These are phyloP conservation scores for Hypoxylon cercidicola DNA, from an alignment of 495 filamentous ascomycete genomes.

Conservation along the genomic window DNA sequence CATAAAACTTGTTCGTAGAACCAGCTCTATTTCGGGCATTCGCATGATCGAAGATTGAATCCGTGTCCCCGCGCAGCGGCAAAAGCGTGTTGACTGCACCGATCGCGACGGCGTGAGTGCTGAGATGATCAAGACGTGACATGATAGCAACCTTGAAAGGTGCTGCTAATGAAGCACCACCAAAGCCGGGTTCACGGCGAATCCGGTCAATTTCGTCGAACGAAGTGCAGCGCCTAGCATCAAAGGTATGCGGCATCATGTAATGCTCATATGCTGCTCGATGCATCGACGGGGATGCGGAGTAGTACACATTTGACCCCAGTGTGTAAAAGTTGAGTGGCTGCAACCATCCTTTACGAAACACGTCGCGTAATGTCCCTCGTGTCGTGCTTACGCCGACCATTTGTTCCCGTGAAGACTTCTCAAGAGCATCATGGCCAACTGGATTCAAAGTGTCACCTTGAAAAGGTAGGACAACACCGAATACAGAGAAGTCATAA, in stretches of 20 bases:
- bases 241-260: slow-evolving; percentile 78
- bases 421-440: slow-evolving; percentile 71
- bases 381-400: slow-evolving; percentile 54
- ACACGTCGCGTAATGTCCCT: slow-evolving; percentile 65
- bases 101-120: slow-evolving; percentile 80
- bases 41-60: slow-evolving; percentile 70
- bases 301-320: slow-evolving; percentile 78
- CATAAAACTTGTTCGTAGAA: slow-evolving; percentile 73
- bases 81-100: slow-evolving; percentile 86
- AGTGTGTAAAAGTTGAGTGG: slow-evolving; percentile 80
- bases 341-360: slow-evolving; percentile 66
- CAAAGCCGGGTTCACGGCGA: slow-evolving; percentile 72
- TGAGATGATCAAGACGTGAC: slow-evolving; percentile 72
- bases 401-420: slow-evolving; percentile 54
- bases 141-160: slow-evolving; percentile 82
- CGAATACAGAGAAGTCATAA: slow-evolving; percentile 76
- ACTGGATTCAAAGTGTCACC: slow-evolving; percentile 75
- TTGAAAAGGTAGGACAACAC: slow-evolving; percentile 73
- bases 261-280: slow-evolving; percentile 76
- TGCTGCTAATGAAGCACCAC: slow-evolving; percentile 76
- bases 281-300: slow-evolving; percentile 82
- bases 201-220: slow-evolving; percentile 72
- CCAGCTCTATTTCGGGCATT: slow-evolving; percentile 74
- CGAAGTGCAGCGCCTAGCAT: slow-evolving; percentile 69
- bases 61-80: slow-evolving; percentile 70